A percentile compares a stretch with the other conserved stretches of the same genome.
These are phyloP conservation scores for Closterium sp. DNA, from an alignment of 139 green algal genomes.

Conservation along the genomic window DNA sequence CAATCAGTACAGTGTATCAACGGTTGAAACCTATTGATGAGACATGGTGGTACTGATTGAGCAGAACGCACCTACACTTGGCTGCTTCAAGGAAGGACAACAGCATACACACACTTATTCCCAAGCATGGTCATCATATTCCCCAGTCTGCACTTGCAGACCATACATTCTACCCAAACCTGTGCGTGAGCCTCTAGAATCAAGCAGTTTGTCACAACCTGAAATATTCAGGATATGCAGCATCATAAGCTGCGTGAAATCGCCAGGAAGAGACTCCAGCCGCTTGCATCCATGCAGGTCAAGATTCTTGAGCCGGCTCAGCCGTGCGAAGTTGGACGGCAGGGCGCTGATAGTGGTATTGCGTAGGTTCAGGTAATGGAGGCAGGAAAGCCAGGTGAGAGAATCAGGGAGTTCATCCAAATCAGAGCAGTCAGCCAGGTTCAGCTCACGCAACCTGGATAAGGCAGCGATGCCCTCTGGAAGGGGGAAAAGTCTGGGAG, in stretches of 20 bases:
- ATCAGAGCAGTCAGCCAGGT: background rate
- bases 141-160: no score
- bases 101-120: no score
- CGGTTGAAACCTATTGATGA: no score
- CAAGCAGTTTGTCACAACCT: background rate
- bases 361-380: background rate
- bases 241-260: background rate
- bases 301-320: background rate
- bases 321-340: background rate
- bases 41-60: no score
- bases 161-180: no score
- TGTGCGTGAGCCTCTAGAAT: no score
- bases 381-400: background rate
- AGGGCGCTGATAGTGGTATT: background rate
- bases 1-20: no score
- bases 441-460: background rate
- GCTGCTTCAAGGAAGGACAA: no score
- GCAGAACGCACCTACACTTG: no score
- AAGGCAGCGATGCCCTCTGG: background rate
- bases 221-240: background rate
- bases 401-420: background rate
- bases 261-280: background rate
- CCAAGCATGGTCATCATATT: no score
- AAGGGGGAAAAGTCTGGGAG: background rate
- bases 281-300: background rate